phyloP scores from a whole-genome alignment of 306 rosid genomes.

The Purshia tridentata region DNA sequence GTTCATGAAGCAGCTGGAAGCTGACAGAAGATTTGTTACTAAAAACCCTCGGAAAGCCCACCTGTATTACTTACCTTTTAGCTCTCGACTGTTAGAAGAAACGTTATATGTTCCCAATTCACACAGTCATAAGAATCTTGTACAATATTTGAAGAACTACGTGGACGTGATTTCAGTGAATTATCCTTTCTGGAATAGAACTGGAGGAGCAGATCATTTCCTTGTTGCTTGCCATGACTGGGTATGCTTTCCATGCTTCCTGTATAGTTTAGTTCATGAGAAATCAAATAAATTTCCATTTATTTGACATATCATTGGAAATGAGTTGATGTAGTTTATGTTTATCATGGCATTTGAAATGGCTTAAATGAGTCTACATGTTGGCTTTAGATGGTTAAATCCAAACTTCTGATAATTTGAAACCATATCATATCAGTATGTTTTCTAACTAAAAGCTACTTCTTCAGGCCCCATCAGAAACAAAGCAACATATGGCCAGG shows the following conservation, averaged over 20 bases:
- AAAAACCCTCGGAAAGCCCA: constrained; percentile 66
- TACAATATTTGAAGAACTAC: constrained; percentile 59
- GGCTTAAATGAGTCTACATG: too few species aligned
- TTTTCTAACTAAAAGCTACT: constrained; percentile 31
- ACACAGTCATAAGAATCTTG: constrained; percentile 60
- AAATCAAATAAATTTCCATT: neutral
- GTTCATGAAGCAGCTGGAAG: constrained; percentile 84
- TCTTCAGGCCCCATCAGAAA: constrained; percentile 87
- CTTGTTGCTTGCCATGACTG: constrained; percentile 98
- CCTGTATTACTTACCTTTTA: constrained; percentile 92
- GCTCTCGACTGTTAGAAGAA: constrained; percentile 74
- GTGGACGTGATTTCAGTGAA: constrained; percentile 54
- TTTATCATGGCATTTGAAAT: neutral
- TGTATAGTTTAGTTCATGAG: neutral
- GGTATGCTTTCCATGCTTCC: constrained; percentile 53
- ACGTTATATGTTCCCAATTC: constrained; percentile 67
- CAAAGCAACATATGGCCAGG: constrained; percentile 56
- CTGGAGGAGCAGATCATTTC: constrained; percentile 88
- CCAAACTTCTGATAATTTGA: too few species aligned
- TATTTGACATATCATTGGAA: neutral
- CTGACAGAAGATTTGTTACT: constrained; percentile 63
- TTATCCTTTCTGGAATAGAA: constrained; percentile 88
- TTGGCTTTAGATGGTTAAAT: too few species aligned
- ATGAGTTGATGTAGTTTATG: neutral
- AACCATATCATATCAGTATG: neutral